A percentile compares a stretch with the other conserved stretches of the same genome.
Evolutionary conservation across 345 rosid species (phyloP).

Genomic region (Lepidium sativum): DNA sequence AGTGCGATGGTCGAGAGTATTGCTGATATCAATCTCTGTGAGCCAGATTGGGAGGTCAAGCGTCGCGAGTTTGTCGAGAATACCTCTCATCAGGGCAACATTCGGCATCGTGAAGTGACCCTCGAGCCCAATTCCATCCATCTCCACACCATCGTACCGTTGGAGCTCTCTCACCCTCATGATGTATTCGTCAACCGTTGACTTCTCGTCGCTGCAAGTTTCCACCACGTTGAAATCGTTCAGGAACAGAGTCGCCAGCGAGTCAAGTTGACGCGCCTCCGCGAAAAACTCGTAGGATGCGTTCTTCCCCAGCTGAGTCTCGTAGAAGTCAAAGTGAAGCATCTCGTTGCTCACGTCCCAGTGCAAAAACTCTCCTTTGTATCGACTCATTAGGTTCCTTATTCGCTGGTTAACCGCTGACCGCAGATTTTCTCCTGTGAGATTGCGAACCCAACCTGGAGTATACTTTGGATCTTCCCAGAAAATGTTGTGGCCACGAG

Average conservation of each 20-base stretch:
- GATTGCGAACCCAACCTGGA: constrained; percentile 55
- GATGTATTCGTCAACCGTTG: constrained; percentile 60
- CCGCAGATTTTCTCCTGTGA: constrained; percentile 34
- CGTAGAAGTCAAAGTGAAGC: constrained; percentile 82
- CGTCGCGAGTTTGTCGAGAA: constrained; percentile 61
- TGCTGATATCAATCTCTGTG: constrained; percentile 71
- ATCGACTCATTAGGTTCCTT: constrained; percentile 63
- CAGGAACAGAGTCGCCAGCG: constrained; percentile 61
- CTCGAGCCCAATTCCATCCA: constrained; percentile 76
- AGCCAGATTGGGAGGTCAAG: constrained; percentile 79
- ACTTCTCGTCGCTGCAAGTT: constrained; percentile 57
- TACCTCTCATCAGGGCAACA: constrained; percentile 59
- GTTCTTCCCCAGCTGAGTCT: constrained; percentile 48
- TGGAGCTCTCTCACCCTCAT: constrained; percentile 48
- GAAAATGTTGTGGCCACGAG: constrained; percentile 87
- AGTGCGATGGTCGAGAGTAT: constrained; percentile 29
- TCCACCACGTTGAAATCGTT: constrained; percentile 85
- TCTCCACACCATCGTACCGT: constrained; percentile 26
- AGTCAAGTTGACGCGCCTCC: constrained; percentile 53
- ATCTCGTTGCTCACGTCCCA: constrained; percentile 93
- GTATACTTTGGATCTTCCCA: constrained; percentile 83
- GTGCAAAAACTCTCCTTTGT: constrained; percentile 65
- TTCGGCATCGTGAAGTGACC: constrained; percentile 67
- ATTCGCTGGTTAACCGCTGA: constrained; percentile 52
- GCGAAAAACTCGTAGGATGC: constrained; percentile 53